Conservation (phyloP, 2,329 filamentous ascomycete species). For the Aspergillus japonicus region DNA sequence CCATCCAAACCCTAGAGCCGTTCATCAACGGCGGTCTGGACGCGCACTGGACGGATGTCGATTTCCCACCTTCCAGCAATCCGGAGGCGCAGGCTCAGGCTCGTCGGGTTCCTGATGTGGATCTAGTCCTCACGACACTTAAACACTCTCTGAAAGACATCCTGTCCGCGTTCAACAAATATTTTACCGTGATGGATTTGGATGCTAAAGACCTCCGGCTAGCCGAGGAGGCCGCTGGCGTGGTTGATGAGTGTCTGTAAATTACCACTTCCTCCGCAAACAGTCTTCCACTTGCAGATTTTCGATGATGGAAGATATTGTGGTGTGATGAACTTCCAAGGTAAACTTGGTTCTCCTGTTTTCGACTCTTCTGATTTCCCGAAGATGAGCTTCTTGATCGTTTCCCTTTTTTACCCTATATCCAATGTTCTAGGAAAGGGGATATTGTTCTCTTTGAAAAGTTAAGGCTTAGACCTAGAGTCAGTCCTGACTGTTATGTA, state of each 20-base stretch:
- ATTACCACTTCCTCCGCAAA: neutral
- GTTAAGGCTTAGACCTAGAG: conserved; percentile 9
- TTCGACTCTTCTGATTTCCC: no score
- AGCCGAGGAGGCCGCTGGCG: conserved; percentile 63
- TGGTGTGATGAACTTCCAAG: neutral
- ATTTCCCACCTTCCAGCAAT: conserved; percentile 46
- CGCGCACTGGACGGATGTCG: conserved; percentile 77
- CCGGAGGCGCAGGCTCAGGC: conserved; percentile 33
- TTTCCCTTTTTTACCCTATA: neutral
- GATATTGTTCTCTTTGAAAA: neutral
- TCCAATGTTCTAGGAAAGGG: neutral
- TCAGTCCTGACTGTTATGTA: conserved; percentile 15
- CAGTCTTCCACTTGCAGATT: no score
- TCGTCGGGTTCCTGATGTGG: conserved; percentile 61
- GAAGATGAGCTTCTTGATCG: neutral
- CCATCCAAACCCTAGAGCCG: conserved; percentile 66
- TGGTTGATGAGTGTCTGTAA: conserved; percentile 23
- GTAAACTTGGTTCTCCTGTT: no score
- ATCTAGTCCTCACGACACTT: conserved; percentile 65
- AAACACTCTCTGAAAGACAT: conserved; percentile 65
- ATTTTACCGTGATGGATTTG: conserved; percentile 68
- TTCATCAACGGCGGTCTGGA: conserved; percentile 57
- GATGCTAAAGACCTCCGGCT: conserved; percentile 68
- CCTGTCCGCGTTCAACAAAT: conserved; percentile 70
- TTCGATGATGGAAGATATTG: no score